Evolutionary conservation across 163 green algal genomes (phyloP).

Genomic region (Smithsoniella earleae): DNA sequence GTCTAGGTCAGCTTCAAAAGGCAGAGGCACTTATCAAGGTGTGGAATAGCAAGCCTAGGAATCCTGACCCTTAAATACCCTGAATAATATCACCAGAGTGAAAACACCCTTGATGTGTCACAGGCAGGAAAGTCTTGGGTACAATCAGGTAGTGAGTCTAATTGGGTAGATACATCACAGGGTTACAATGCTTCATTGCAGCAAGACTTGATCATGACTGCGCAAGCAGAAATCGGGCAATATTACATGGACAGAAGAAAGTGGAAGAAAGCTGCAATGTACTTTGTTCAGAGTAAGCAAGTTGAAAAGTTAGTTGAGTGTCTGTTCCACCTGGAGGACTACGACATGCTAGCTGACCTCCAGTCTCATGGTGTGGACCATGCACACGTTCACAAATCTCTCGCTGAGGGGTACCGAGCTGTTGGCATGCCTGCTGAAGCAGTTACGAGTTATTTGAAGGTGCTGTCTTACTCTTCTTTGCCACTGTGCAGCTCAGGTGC

Average conservation of each 20-base stretch:
- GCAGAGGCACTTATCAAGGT: conserved; percentile 35
- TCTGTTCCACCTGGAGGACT: conserved; percentile 69
- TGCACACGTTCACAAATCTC: conserved; percentile 7
- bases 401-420: conserved; percentile 4
- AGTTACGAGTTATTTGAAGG: conserved; percentile 55
- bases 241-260: conserved; percentile 68
- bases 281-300: conserved; percentile 64
- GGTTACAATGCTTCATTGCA: conserved; percentile 41
- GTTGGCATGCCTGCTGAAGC: conserved; percentile 59
- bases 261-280: conserved; percentile 63
- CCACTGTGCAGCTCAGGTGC: no score
- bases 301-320: conserved; percentile 60
- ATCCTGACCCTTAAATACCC: no score
- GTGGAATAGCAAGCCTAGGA: no score
- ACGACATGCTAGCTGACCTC: conserved; percentile 39
- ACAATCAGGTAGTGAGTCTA: no score
- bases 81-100: no score
- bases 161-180: background rate
- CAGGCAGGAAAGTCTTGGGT: no score
- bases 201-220: background rate
- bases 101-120: no score
- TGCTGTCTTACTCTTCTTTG: background rate
- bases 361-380: background rate
- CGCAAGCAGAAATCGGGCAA: conserved; percentile 50
- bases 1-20: conserved; percentile 43